Percentiles rank a stretch among this genome's conserved stretches.
Evolutionary conservation across 345 rosid species (phyloP).

Genomic region (Pelargonium nanum): DNA sequence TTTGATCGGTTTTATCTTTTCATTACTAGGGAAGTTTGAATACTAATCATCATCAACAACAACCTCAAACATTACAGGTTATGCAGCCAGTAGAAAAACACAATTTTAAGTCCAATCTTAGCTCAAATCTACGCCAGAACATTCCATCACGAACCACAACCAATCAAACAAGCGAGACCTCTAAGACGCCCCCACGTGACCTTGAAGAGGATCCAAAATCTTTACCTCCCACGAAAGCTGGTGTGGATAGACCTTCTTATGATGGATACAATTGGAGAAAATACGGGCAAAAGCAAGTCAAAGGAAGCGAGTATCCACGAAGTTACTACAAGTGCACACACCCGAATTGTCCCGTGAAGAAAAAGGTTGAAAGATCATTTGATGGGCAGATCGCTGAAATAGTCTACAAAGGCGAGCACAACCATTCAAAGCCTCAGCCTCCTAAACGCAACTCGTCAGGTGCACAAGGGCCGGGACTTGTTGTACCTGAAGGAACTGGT

Average conservation of each 20-base stretch:
- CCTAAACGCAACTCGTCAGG: conserved; percentile 45
- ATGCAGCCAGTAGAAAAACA: conserved; percentile 26
- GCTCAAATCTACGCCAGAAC: conserved; percentile 19
- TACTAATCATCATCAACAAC: conserved; percentile 17
- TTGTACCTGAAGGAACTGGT: conserved; percentile 29
- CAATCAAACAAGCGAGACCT: conserved; percentile 22
- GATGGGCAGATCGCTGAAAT: conserved; percentile 89
- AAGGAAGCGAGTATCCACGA: conserved; percentile 93
- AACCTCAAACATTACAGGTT: conserved; percentile 16
- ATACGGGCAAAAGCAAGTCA: conserved; percentile 96
- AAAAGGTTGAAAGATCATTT: conserved; percentile 84
- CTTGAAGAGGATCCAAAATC: conserved; percentile 37
- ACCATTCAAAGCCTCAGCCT: conserved; percentile 69
- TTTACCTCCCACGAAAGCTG: conserved; percentile 12
- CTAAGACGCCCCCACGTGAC: conserved; percentile 19
- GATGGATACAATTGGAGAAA: conserved; percentile 99
- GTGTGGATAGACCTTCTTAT: conserved; percentile 48
- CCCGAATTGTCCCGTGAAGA: conserved; percentile 81
- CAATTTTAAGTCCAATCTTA: conserved; percentile 23
- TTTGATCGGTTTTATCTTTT: not conserved
- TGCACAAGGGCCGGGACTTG: conserved; percentile 32
- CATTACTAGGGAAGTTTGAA: conserved; percentile 43
- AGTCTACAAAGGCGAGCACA: conserved; percentile 92
- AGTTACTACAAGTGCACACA: conserved; percentile 95
- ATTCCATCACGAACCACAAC: conserved; percentile 20